Conservation (phyloP, 768 basidiomycete species). For the Lentinula raphanica region DNA sequence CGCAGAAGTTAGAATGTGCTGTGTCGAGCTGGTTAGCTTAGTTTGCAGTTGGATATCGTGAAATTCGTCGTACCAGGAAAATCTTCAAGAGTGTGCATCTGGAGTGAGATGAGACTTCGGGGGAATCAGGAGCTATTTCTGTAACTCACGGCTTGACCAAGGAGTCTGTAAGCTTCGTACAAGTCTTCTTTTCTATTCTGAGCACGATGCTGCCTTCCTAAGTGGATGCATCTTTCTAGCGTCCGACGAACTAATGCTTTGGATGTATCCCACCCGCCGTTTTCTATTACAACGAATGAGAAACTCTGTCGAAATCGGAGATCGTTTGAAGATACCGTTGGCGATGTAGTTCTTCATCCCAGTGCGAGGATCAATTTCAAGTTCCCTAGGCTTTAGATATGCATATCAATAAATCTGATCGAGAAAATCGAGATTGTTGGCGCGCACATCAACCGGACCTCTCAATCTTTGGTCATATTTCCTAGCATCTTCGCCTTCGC, state of each 20-base stretch:
- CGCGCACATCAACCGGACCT: constrained; percentile 68
- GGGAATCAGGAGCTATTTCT: constrained; percentile 9
- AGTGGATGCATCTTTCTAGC: constrained; percentile 72
- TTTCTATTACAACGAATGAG: constrained; percentile 32
- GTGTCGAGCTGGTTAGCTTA: background rate
- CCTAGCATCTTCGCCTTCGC: constrained; percentile 77
- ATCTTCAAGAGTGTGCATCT: constrained; percentile 83
- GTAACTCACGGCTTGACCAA: constrained; percentile 61
- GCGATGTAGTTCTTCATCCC: constrained; percentile 98
- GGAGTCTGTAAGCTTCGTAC: constrained; percentile 75
- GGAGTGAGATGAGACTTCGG: background rate
- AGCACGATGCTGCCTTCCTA: constrained; percentile 61
- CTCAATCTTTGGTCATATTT: constrained; percentile 72
- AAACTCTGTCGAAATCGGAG: background rate
- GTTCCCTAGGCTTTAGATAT: constrained; percentile 58
- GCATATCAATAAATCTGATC: background rate
- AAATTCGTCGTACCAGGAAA: constrained; percentile 37
- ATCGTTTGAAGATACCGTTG: constrained; percentile 41
- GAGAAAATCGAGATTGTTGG: background rate
- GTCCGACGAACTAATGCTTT: constrained; percentile 70
- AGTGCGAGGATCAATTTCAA: constrained; percentile 77
- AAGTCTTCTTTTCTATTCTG: constrained; percentile 58
- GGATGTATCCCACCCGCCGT: constrained; percentile 84
- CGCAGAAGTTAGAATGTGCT: constrained; percentile 89
- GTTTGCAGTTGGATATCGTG: background rate